Conservation (phyloP, 225 moss, liverwort and hornwort species). For the Anthoceros angustus region DNA sequence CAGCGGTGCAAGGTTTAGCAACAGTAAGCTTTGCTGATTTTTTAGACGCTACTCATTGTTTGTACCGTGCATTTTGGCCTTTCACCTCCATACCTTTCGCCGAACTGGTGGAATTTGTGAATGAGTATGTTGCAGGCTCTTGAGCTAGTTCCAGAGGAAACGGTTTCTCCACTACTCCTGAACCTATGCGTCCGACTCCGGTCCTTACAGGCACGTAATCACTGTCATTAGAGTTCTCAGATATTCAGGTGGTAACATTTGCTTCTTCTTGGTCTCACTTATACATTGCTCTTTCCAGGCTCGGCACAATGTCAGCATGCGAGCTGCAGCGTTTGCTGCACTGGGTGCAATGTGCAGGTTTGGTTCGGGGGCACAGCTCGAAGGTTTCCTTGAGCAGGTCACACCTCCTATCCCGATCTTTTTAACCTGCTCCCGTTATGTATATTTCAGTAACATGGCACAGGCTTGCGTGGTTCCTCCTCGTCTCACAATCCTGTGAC, state of each 20-base stretch:
- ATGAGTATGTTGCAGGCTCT: conserved; percentile 31
- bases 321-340: conserved; percentile 93
- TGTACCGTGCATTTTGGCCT: background rate
- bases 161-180: conserved; percentile 77
- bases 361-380: conserved; percentile 58
- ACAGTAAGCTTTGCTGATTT: conserved; percentile 31
- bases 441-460: too few relatives aligned
- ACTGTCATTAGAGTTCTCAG: background rate
- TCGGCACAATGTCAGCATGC: conserved; percentile 73
- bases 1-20: conserved; percentile 75
- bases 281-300: conserved; percentile 20
- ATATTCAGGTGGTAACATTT: background rate
- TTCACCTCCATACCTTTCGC: background rate
- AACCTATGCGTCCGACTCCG: conserved; percentile 84
- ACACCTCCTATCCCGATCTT: background rate
- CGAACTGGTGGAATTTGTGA: background rate
- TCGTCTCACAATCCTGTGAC: background rate
- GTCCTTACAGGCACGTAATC: conserved; percentile 63
- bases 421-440: too few relatives aligned
- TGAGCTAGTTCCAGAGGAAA: conserved; percentile 67
- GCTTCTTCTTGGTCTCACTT: background rate
- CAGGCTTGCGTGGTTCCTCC: background rate
- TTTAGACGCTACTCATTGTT: background rate
- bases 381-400: conserved; percentile 96
- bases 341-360: conserved; percentile 80